A percentile compares a stretch with the other conserved stretches of the same genome.
phyloP scores from a whole-genome alignment of 140 eudicot species.

The Ambrosia hybrid region DNA sequence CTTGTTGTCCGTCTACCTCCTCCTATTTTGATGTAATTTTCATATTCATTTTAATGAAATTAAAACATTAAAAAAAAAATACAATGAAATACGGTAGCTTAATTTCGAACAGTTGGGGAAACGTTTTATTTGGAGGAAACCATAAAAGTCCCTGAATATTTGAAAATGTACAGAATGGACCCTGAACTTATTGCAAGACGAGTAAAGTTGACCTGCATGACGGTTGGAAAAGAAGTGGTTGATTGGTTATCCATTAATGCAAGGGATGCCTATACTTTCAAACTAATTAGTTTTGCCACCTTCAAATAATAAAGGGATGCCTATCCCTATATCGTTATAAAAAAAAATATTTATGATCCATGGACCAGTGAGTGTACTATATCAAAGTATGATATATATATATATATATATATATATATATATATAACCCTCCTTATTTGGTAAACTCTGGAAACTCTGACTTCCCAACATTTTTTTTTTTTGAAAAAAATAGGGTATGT shows the following conservation, averaged over 20 bases:
- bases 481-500: too few relatives aligned
- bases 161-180: background rate
- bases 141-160: conserved; percentile 9
- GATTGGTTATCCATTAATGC: conserved; percentile 28
- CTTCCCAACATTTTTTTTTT: too few relatives aligned
- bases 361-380: too few relatives aligned
- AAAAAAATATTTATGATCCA: too few relatives aligned
- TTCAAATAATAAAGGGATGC: background rate
- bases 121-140: conserved; percentile 20
- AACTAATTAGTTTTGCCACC: conserved; percentile 23
- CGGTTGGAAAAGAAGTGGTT: conserved; percentile 34
- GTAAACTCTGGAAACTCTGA: too few relatives aligned
- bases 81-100: conserved; percentile 21
- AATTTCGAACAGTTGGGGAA: conserved; percentile 17
- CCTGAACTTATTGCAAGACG: conserved; percentile 11
- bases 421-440: too few relatives aligned
- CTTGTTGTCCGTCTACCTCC: too few relatives aligned
- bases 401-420: too few relatives aligned
- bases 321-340: background rate
- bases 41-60: too few relatives aligned
- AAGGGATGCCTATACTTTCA: conserved; percentile 19
- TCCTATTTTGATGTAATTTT: too few relatives aligned
- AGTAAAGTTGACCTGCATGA: conserved; percentile 27
- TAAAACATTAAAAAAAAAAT: too few relatives aligned
- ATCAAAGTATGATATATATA: too few relatives aligned